Evolutionary conservation across 148 eudicot species (phyloP), one percentile per base, ranked within the genome.

Genomic region (Chenopodium quinoa): DNA sequence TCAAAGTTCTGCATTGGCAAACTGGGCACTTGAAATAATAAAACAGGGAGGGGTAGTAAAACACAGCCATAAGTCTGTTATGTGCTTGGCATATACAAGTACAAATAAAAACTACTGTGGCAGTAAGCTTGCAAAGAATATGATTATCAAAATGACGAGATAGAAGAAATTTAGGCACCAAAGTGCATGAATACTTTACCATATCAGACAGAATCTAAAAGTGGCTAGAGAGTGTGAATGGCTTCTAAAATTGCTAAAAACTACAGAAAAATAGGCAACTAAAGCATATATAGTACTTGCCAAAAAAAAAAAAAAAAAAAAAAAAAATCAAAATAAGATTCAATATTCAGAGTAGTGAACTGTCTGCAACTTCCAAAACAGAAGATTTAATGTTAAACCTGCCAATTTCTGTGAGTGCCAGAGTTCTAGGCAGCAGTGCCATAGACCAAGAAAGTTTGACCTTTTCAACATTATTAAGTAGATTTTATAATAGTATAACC

Each of bases 341-440:
- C 19, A 56, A 48, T 6, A 48, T 73, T 50, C 19, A 25, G 75
- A 73, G 56, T 47, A 12, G 20, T 29, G 75, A 73, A 22, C 27
- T 22, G 76, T 73, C 76, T 44, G 32, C 60, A 73, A 47, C 76
- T 47, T 73, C 37, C 54, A 8, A 25, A 73, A 50, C 54, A 20
- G 56, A 44, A 10, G 29, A 44, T 22, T 7, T 40, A 31, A 73
- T 48, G 60, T 46, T 44, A 37, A 73, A 44, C 56, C 46, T 17
- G 27, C 56, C n/a, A 22, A 44, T 2, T 8, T 37, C 5, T 46
- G 1, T 25, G 16, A 27, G 32, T 23, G 70, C 14, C 32, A 66
- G 32, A 66, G 3, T 66, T 27, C 31, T 50, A 23, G 32, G 12
- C 7, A 1, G 12, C 12, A 25, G 16, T 66, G 70, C 2, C 32